Conservation (phyloP, 2,329 filamentous ascomycete species). For the Periconia sp. region DNA sequence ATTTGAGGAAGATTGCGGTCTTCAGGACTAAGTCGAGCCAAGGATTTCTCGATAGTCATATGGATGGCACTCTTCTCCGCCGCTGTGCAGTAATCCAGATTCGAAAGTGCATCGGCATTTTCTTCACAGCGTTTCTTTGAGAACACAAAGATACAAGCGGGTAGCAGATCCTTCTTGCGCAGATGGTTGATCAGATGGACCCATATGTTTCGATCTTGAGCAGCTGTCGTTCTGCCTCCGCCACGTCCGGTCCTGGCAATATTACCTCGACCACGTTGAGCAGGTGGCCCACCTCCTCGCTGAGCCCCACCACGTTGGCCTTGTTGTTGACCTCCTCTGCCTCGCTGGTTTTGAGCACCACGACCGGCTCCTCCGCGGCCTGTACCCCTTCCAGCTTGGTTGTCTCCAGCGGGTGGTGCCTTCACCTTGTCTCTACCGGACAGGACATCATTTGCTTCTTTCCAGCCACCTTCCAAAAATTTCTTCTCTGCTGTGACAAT, state of each 20-base stretch:
- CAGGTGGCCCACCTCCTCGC: slow-evolving; percentile 57
- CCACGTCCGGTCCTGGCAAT: slow-evolving; percentile 86
- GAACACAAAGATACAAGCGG: slow-evolving; percentile 96
- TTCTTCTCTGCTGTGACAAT: slow-evolving; percentile 92
- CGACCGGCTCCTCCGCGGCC: slow-evolving; percentile 48
- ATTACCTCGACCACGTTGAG: slow-evolving; percentile 69
- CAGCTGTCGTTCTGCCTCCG: slow-evolving; percentile 82
- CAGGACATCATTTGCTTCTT: slow-evolving; percentile 81
- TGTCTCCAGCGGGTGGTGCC: slow-evolving; percentile 55
- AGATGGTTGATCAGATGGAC: slow-evolving; percentile 92
- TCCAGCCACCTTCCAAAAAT: slow-evolving; percentile 92
- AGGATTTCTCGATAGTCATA: slow-evolving; percentile 94
- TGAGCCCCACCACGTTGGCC: slow-evolving; percentile 52
- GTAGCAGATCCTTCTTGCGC: slow-evolving; percentile 81
- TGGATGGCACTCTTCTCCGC: slow-evolving; percentile 95
- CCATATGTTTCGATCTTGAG: slow-evolving; percentile 96
- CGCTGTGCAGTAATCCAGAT: slow-evolving; percentile 92
- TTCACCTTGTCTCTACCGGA: slow-evolving; percentile 79
- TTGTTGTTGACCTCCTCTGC: slow-evolving; percentile 44
- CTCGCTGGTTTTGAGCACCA: slow-evolving; percentile 55
- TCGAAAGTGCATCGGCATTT: slow-evolving; percentile 91
- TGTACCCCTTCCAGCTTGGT: slow-evolving; percentile 55
- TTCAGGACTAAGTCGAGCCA: slow-evolving; percentile 87
- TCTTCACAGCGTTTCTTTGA: slow-evolving; percentile 98
- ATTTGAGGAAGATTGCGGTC: slow-evolving; percentile 92